phyloP scores from a whole-genome alignment of 2,329 filamentous ascomycete genomes.

The Penicillium paneum region DNA sequence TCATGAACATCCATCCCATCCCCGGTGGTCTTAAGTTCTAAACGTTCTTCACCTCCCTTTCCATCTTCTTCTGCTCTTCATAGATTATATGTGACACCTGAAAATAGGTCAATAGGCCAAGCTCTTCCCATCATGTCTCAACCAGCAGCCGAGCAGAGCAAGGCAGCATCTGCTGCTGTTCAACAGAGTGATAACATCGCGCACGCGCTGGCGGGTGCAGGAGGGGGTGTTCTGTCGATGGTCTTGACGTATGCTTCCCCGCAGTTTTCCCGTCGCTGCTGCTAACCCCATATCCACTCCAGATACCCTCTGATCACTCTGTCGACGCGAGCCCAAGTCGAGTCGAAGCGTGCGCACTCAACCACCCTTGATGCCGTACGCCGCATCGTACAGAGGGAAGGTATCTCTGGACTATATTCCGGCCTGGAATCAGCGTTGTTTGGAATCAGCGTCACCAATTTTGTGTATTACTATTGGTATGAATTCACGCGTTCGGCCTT shows the following conservation, averaged over 20 bases:
- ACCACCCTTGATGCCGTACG: constrained; percentile 78
- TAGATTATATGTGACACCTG: not conserved
- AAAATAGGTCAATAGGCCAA: not conserved
- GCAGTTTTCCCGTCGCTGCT: constrained; percentile 1
- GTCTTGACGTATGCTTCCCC: constrained; percentile 68
- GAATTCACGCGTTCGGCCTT: constrained; percentile 92
- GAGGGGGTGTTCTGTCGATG: constrained; percentile 94
- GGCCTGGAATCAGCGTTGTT: constrained; percentile 93
- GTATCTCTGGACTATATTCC: constrained; percentile 82
- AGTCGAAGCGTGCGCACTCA: constrained; percentile 87
- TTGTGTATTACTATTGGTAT: constrained; percentile 99
- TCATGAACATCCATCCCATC: constrained; percentile 29
- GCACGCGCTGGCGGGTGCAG: constrained; percentile 87
- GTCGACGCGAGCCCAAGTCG: constrained; percentile 94
- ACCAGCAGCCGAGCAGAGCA: constrained; percentile 36
- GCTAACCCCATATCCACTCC: constrained; percentile 16
- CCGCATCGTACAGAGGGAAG: constrained; percentile 87
- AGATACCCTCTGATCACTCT: constrained; percentile 96
- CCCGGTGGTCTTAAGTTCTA: constrained; percentile 20
- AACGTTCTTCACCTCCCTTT: constrained; percentile 1
- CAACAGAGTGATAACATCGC: constrained; percentile 96
- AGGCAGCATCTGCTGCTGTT: constrained; percentile 58
- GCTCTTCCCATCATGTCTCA: constrained; percentile 38
- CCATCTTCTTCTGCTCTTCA: not conserved
- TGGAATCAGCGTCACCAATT: constrained; percentile 97